These are phyloP conservation scores for Gynochthodes officinalis DNA, from an alignment of 257 asterid genomes.

Conservation along the genomic window DNA sequence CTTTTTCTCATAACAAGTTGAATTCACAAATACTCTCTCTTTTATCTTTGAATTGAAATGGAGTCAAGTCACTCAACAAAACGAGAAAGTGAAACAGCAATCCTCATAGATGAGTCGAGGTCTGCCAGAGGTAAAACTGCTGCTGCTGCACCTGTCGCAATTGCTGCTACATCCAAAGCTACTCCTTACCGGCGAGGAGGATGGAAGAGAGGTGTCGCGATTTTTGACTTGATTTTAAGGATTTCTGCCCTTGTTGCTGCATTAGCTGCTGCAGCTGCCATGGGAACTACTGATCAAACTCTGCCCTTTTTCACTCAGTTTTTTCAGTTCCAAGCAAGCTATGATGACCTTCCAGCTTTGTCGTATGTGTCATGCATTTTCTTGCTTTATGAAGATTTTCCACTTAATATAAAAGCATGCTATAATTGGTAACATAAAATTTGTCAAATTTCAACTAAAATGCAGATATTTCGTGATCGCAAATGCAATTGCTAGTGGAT, in stretches of 20 bases:
- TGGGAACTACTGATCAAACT: conserved; percentile 79
- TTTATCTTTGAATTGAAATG: not conserved
- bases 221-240: conserved; percentile 69
- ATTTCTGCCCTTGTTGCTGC: conserved; percentile 61
- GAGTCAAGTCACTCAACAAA: conserved; percentile 41
- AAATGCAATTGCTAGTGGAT: conserved; percentile 66
- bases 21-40: not conserved
- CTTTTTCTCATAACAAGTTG: not conserved
- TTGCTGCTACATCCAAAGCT: conserved; percentile 32
- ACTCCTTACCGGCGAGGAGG: conserved; percentile 27
- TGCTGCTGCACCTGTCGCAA: conserved; percentile 17
- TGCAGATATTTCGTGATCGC: conserved; percentile 73
- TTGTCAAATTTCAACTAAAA: not conserved
- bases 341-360: conserved; percentile 77
- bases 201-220: conserved; percentile 57
- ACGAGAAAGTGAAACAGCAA: conserved; percentile 38
- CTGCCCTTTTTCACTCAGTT: conserved; percentile 84
- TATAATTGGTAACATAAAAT: too few relatives aligned
- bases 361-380: conserved; percentile 30
- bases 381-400: not conserved
- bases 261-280: conserved; percentile 61
- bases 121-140: conserved; percentile 39
- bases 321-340: conserved; percentile 80
- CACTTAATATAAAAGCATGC: too few relatives aligned
- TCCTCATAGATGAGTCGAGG: conserved; percentile 40